Evolutionary conservation across 78 protist species (phyloP).

Genomic region (Emiliania huxleyi): DNA sequence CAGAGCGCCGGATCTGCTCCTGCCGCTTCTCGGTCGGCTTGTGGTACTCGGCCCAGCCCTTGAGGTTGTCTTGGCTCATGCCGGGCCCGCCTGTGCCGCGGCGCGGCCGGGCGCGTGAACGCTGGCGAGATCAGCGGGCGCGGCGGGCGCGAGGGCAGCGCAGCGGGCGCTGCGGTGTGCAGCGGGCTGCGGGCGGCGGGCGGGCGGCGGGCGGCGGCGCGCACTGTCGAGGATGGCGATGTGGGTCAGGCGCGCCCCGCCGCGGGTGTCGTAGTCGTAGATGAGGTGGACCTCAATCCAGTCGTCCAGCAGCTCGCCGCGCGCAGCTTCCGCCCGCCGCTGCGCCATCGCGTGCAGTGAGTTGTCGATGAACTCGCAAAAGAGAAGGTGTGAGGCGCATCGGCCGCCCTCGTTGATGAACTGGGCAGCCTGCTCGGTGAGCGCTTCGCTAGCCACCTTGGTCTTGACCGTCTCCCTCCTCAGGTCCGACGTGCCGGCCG

Average conservation of each 20-base stretch:
- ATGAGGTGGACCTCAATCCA: not conserved
- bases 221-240: not conserved
- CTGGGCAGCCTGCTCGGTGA: not conserved
- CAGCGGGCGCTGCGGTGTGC: too few species aligned
- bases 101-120: too few species aligned
- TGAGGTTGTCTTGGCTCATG: not conserved
- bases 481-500: too few species aligned
- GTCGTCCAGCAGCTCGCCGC: not conserved
- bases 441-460: not conserved
- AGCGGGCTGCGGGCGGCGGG: too few species aligned
- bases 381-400: not conserved
- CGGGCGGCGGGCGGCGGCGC: too few species aligned
- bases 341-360: not conserved
- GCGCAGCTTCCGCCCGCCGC: not conserved
- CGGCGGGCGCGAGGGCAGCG: too few species aligned
- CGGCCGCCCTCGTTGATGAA: not conserved
- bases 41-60: not conserved
- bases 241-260: not conserved
- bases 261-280: not conserved
- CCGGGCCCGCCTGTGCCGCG: too few species aligned
- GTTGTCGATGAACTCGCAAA: constrained; percentile 1
- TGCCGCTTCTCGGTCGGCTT: not conserved
- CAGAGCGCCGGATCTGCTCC: not conserved
- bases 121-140: too few species aligned
- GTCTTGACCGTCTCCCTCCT: too few species aligned